These are phyloP conservation scores for Penium margaritaceum DNA, from an alignment of 139 green algal species.

Conservation along the genomic window DNA sequence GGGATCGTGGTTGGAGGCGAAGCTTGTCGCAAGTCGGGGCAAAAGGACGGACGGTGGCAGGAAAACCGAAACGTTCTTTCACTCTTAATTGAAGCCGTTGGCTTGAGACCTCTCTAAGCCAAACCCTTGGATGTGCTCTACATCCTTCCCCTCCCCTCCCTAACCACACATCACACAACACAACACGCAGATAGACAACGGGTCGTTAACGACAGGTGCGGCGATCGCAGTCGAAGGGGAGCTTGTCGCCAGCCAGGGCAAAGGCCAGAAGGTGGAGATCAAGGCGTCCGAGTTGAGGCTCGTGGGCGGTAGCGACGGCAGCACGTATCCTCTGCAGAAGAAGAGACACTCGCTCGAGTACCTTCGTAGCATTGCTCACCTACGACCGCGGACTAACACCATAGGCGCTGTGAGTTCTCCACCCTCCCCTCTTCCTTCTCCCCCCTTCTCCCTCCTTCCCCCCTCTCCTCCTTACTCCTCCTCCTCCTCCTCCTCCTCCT, in stretches of 20 bases:
- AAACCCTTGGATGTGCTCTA: no score
- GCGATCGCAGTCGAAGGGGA: slow-evolving; percentile 76
- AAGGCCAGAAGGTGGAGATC: slow-evolving; percentile 59
- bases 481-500: background rate
- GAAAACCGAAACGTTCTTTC: no score
- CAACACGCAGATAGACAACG: no score
- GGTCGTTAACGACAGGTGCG: slow-evolving; percentile 76
- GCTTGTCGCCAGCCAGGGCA: slow-evolving; percentile 74
- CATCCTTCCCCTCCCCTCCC: no score
- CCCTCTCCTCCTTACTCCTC: background rate
- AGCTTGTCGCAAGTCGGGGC: no score
- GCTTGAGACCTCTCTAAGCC: no score
- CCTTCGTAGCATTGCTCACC: slow-evolving; percentile 79
- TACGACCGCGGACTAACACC: slow-evolving; percentile 89
- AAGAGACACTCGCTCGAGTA: slow-evolving; percentile 90
- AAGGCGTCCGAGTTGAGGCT: no score
- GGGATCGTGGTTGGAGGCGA: no score
- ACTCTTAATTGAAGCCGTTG: no score
- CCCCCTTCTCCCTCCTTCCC: background rate
- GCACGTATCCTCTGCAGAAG: slow-evolving; percentile 86
- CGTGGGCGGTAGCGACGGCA: slow-evolving; percentile 33
- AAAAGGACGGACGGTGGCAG: no score
- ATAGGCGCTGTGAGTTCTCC: slow-evolving; percentile 69
- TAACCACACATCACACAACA: no score
- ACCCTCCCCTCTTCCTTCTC: background rate